Evolutionary conservation across 805 yeast species (phyloP), one percentile per base, ranked within the genome.

Genomic region (Pichia rugopelliculosa): DNA sequence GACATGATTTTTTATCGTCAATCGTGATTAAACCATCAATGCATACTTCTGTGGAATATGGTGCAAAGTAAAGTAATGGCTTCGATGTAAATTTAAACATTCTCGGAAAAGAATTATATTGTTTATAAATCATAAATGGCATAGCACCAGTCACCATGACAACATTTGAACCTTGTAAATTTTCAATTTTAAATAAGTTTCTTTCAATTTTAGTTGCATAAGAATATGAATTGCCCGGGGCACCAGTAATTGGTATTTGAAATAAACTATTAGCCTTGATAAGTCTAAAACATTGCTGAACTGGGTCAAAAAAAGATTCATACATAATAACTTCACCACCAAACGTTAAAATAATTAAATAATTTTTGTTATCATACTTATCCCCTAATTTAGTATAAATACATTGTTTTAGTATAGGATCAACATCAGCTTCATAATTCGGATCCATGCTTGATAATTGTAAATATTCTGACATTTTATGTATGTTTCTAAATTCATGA

Each of bases 291-390:
- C 63, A 73, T 17, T 75, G 75, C 11, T 50, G 55, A 18, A 44
- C 36, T 6, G 60, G 50, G 55, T 73, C 78, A 50, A 69, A 68
- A 51, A 65, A 78, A 33, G 81, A 67, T 55, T 79, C 80, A 61
- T 88, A 89, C 44, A 85, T 67, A 33, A 79, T 68, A 2, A 88
- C 68, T 60, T 87, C 93, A 56, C 95, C 95, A 45, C 95, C 93
- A 59, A 81, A 77, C 0, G 95, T 88, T 44, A 87, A 65, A 8
- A 87, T 70, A 0, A 88, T 73, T 49, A 89, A 62, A 60, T 80
- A 80, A 55, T 85, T 89, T 42, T 80, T 82, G 39, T 74, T 71
- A 25, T 59, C 52, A 30, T 60, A 54, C 9, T 66, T 60, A 56
- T 84, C 86, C 6, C 96, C 96, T 26, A 88, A 58, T 41, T 75